phyloP scores from a whole-genome alignment of 2,329 filamentous ascomycete species.

The Penicillium sp. region DNA sequence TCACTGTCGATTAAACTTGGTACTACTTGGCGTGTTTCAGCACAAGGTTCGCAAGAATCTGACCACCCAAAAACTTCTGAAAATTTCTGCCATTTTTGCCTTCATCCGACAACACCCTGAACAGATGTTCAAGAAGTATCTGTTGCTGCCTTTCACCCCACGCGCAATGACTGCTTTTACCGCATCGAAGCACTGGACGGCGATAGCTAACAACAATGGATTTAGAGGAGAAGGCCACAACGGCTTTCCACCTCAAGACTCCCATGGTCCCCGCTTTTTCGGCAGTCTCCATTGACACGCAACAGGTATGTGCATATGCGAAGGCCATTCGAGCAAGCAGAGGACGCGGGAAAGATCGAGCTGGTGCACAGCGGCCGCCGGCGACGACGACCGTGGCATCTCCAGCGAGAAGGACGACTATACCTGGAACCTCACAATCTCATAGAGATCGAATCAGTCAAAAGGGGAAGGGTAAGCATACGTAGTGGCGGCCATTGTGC shows the following conservation, averaged over 20 bases:
- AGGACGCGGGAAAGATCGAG: slow-evolving; percentile 65
- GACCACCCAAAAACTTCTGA: slow-evolving; percentile 24
- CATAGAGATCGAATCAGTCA: slow-evolving; percentile 31
- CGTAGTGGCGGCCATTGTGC: slow-evolving; percentile 59
- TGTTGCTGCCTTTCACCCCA: slow-evolving; percentile 45
- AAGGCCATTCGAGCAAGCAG: slow-evolving; percentile 22
- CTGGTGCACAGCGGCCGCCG: slow-evolving; percentile 54
- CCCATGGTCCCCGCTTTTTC: slow-evolving; percentile 55
- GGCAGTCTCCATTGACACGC: slow-evolving; percentile 37
- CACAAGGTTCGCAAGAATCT: slow-evolving; percentile 22
- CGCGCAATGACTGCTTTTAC: slow-evolving; percentile 10
- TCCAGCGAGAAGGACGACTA: slow-evolving; percentile 84
- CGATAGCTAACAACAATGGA: slow-evolving; percentile 57
- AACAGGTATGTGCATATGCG: slow-evolving; percentile 25
- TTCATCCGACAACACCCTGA: slow-evolving; percentile 76
- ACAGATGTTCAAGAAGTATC: slow-evolving; percentile 48
- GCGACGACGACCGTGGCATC: slow-evolving; percentile 38
- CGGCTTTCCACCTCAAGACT: slow-evolving; percentile 74
- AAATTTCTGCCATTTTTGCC: slow-evolving; percentile 30
- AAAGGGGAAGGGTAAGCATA: slow-evolving; percentile 45
- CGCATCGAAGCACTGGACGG: slow-evolving; percentile 12
- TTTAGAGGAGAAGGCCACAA: slow-evolving; percentile 66
- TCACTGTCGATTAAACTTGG: slow-evolving; percentile 4
- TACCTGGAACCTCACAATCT: slow-evolving; percentile 55
- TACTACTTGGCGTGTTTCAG: slow-evolving; percentile 29